Evolutionary conservation across 495 filamentous ascomycete genomes (phyloP).

Genomic region (Trichoderma orchidacearum): DNA sequence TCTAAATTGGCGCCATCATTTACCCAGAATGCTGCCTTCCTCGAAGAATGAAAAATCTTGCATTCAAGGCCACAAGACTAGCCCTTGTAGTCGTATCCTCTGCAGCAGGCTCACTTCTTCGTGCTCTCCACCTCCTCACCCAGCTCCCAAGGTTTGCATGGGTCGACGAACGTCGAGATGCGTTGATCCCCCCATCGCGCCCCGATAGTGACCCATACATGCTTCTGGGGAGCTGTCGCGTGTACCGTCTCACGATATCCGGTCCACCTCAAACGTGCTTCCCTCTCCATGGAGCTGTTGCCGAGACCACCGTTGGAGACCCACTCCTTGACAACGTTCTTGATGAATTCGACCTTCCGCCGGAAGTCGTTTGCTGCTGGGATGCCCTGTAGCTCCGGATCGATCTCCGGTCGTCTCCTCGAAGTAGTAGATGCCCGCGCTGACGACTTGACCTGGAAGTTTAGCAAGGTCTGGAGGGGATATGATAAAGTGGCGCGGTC

Average conservation of each 20-base stretch:
- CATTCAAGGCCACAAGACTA: too few relatives aligned
- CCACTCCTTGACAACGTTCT: conserved; percentile 58
- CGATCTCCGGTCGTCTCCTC: conserved; percentile 38
- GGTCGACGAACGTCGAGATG: conserved; percentile 35
- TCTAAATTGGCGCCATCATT: too few relatives aligned
- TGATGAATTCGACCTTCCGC: conserved; percentile 66
- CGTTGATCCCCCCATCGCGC: conserved; percentile 57
- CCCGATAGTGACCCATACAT: conserved; percentile 76
- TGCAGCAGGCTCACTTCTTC: conserved; percentile 4
- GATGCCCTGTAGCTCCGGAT: conserved; percentile 42
- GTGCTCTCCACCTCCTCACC: conserved; percentile 33
- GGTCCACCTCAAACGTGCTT: conserved; percentile 48
- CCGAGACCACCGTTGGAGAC: conserved; percentile 58
- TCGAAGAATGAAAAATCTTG: too few relatives aligned
- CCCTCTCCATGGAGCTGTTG: conserved; percentile 33
- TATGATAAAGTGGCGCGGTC: conserved; percentile 44
- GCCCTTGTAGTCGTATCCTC: too few relatives aligned
- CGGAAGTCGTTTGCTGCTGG: conserved; percentile 67
- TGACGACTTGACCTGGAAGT: conserved; percentile 32
- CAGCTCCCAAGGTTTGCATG: conserved; percentile 29
- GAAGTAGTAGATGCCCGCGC: conserved; percentile 13
- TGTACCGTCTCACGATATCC: conserved; percentile 51
- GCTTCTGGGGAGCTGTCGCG: conserved; percentile 45
- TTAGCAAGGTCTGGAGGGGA: conserved; percentile 43
- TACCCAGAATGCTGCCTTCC: too few relatives aligned